Percentiles rank a stretch among this genome's conserved stretches.
Conservation (phyloP, 1,284 basidiomycete genomes). For the Malassezia restricta region DNA sequence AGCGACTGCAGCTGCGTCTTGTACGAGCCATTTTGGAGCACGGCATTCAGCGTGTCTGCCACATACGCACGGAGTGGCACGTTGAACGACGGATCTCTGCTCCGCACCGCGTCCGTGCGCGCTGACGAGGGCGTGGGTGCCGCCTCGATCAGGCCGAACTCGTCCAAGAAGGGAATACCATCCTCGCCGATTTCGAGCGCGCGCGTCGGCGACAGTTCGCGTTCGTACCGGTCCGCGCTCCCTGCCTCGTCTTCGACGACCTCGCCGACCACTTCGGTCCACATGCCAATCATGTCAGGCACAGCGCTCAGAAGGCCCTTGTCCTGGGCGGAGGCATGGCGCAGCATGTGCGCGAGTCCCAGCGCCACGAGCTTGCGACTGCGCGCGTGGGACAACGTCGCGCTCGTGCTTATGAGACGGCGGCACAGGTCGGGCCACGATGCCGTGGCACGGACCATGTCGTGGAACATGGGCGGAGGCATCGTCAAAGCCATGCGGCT, state of each 20-base stretch:
- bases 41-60: conserved; percentile 20
- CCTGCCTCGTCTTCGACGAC: conserved; percentile 21
- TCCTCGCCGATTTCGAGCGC: background rate
- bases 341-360: conserved; percentile 23
- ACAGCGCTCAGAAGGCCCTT: conserved; percentile 14
- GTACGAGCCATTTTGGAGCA: conserved; percentile 17
- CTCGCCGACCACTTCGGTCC: conserved; percentile 37
- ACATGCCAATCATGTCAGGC: conserved; percentile 30
- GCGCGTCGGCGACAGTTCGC: background rate
- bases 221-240: conserved; percentile 5
- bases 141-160: background rate
- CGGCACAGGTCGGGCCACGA: background rate
- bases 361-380: conserved; percentile 30
- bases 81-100: conserved; percentile 21
- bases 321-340: conserved; percentile 3
- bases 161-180: conserved; percentile 14
- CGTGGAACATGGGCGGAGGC: conserved; percentile 21
- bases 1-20: conserved; percentile 14
- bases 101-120: conserved; percentile 6
- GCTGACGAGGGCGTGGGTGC: conserved; percentile 4
- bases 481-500: conserved; percentile 24
- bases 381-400: conserved; percentile 33
- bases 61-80: conserved; percentile 23
- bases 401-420: conserved; percentile 22
- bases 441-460: conserved; percentile 21